A percentile compares a stretch with the other conserved stretches of the same genome.
Conservation (phyloP, 2,329 filamentous ascomycete genomes). For the Talaromyces atroroseus region DNA sequence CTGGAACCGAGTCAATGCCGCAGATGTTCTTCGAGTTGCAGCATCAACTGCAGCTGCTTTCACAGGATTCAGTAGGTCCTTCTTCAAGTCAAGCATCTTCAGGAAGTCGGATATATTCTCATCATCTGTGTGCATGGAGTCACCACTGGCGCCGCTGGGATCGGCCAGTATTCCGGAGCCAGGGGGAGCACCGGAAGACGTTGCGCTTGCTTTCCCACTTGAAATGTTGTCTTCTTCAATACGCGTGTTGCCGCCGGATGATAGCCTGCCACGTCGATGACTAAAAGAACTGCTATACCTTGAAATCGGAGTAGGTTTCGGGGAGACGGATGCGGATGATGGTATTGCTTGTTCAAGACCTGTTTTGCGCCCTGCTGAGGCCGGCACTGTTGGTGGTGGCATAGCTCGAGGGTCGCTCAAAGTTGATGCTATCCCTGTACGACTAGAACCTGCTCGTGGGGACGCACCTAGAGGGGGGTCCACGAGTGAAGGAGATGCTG, state of each 20-base stretch:
- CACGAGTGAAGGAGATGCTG: conserved; percentile 67
- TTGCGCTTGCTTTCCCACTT: conserved; percentile 54
- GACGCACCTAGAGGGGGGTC: conserved; percentile 47
- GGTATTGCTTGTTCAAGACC: conserved; percentile 56
- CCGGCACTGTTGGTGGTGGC: conserved; percentile 33
- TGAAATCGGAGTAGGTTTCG: conserved; percentile 69
- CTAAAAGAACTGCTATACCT: conserved; percentile 93
- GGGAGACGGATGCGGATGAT: conserved; percentile 67
- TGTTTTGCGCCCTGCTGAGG: conserved; percentile 33
- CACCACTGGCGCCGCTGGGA: conserved; percentile 57
- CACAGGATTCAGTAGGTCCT: conserved; percentile 69
- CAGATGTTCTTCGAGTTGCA: conserved; percentile 67
- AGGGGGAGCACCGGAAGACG: conserved; percentile 54
- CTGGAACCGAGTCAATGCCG: conserved; percentile 78
- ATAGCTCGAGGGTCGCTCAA: conserved; percentile 37
- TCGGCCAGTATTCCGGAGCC: conserved; percentile 75
- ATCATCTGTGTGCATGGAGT: conserved; percentile 71
- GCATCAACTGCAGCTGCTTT: conserved; percentile 56
- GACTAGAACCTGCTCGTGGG: conserved; percentile 45
- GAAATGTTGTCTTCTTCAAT: conserved; percentile 47
- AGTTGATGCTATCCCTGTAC: conserved; percentile 29
- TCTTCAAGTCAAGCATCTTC: conserved; percentile 79
- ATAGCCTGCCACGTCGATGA: conserved; percentile 72
- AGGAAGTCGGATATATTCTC: conserved; percentile 92
- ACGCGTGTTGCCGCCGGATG: conserved; percentile 64